A percentile compares a stretch with the other conserved stretches of the same genome.
Evolutionary conservation across 1,284 basidiomycete species (phyloP).

Genomic region (Ustilago vetiveriae): DNA sequence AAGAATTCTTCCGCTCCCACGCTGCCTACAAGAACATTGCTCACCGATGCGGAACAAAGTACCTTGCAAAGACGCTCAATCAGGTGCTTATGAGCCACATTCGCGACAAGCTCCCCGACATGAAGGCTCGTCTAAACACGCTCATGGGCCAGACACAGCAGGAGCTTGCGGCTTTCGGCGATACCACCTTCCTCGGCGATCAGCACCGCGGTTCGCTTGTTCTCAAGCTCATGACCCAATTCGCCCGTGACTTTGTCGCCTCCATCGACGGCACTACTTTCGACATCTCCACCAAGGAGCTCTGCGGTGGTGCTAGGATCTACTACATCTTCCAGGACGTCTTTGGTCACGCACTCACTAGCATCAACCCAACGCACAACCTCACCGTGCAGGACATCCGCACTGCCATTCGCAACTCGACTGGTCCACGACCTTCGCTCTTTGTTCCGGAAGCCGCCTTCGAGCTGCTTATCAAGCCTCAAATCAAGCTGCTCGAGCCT

Average conservation of each 20-base stretch:
- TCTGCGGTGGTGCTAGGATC: conserved; percentile 95
- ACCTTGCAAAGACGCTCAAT: conserved; percentile 91
- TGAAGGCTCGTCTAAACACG: conserved; percentile 98
- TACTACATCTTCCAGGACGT: conserved; percentile 99
- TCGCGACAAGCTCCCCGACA: conserved; percentile 96
- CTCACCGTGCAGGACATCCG: conserved; percentile 94
- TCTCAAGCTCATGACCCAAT: conserved; percentile 93
- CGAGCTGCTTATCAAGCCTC: conserved; percentile 95
- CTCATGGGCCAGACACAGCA: conserved; percentile 99
- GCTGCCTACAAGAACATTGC: conserved; percentile 93
- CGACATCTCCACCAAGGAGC: conserved; percentile 96
- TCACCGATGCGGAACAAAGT: conserved; percentile 95
- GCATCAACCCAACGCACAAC: conserved; percentile 89
- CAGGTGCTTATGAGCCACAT: conserved; percentile 97
- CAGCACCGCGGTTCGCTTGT: conserved; percentile 75
- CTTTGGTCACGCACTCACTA: conserved; percentile 89
- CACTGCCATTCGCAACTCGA: conserved; percentile 97
- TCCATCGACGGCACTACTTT: conserved; percentile 98
- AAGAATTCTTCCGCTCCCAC: conserved; percentile 91
- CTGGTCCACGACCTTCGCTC: conserved; percentile 91
- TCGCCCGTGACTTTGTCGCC: conserved; percentile 94
- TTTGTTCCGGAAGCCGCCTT: conserved; percentile 98
- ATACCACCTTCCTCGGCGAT: conserved; percentile 90
- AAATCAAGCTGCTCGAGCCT: conserved; percentile 94
- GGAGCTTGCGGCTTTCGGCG: conserved; percentile 94